Evolutionary conservation across 2,329 filamentous ascomycete genomes (phyloP).

Genomic region (Cordyceps tenuipes): DNA sequence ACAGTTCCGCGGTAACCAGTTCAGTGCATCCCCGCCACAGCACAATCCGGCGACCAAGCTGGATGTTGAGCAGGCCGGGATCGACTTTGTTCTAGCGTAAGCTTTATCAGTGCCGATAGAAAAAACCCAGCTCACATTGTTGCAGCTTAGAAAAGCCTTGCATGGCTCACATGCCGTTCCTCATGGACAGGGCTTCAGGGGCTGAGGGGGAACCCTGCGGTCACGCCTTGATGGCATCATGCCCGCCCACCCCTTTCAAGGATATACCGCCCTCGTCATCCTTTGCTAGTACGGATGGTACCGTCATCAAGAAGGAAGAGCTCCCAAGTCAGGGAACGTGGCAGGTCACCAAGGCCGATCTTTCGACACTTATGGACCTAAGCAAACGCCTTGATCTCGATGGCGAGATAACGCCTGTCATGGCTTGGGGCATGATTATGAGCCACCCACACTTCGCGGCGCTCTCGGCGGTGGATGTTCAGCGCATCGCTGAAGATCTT

Average conservation of each 20-base stretch:
- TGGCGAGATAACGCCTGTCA: slow-evolving; percentile 88
- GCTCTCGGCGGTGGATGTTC: slow-evolving; percentile 61
- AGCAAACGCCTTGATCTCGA: slow-evolving; percentile 76
- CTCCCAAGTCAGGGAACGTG: slow-evolving; percentile 59
- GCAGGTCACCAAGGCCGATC: slow-evolving; percentile 66
- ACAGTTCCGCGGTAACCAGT: slow-evolving; percentile 20
- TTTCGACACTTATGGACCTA: slow-evolving; percentile 75
- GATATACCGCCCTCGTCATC: slow-evolving; percentile 42
- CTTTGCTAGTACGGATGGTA: slow-evolving; percentile 38
- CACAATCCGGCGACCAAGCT: slow-evolving; percentile 30
- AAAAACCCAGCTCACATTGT: slow-evolving; percentile 13
- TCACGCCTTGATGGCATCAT: slow-evolving; percentile 89
- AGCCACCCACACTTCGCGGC: slow-evolving; percentile 60
- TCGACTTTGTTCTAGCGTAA: slow-evolving; percentile 88
- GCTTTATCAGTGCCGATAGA: background rate
- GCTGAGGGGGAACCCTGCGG: slow-evolving; percentile 66
- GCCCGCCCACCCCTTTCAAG: slow-evolving; percentile 60
- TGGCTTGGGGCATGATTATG: slow-evolving; percentile 82
- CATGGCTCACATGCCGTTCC: slow-evolving; percentile 80
- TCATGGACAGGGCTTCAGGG: slow-evolving; percentile 53
- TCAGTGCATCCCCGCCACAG: slow-evolving; percentile 21
- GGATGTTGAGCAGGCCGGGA: slow-evolving; percentile 75
- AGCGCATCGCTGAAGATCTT: slow-evolving; percentile 63
- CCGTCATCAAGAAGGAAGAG: slow-evolving; percentile 22
- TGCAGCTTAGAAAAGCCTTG: slow-evolving; percentile 84